These are phyloP conservation scores for Ailanthus altissimus DNA, from an alignment of 345 rosid species.

Conservation along the genomic window DNA sequence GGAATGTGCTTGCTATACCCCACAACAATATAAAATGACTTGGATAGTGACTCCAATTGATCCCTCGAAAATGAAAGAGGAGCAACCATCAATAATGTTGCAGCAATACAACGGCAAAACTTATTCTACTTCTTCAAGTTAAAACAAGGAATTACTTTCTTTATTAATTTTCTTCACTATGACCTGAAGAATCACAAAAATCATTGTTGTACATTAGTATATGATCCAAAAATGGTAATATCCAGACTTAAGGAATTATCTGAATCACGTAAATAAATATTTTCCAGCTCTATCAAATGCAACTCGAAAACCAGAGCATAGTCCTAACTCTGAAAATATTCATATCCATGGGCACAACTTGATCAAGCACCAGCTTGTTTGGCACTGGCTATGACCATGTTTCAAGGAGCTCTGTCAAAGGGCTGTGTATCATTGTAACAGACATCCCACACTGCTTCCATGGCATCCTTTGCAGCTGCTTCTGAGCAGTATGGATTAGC, in stretches of 20 bases:
- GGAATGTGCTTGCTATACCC: no score
- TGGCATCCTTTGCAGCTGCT: conserved; percentile 74
- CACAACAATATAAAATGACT: no score
- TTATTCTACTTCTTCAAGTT: no score
- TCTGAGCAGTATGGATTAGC: conserved; percentile 81
- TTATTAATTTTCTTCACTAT: background rate
- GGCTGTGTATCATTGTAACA: conserved; percentile 96
- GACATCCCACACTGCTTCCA: conserved; percentile 93
- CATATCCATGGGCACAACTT: background rate
- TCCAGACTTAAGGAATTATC: conserved; percentile 4
- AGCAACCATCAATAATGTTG: no score
- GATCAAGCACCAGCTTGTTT: background rate
- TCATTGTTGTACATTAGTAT: background rate
- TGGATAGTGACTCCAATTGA: no score
- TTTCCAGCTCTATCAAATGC: background rate
- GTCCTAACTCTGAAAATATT: background rate
- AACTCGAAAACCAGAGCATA: background rate
- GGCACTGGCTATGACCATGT: background rate
- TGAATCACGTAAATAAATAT: conserved; percentile 1
- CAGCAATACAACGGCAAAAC: no score
- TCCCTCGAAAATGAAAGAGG: no score
- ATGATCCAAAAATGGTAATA: background rate
- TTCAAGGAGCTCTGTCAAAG: conserved; percentile 93
- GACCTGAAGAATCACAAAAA: background rate
- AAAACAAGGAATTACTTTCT: no score